These are phyloP conservation scores for Verticillium alfalfae DNA, from an alignment of 2,329 filamentous ascomycete genomes.

Conservation along the genomic window DNA sequence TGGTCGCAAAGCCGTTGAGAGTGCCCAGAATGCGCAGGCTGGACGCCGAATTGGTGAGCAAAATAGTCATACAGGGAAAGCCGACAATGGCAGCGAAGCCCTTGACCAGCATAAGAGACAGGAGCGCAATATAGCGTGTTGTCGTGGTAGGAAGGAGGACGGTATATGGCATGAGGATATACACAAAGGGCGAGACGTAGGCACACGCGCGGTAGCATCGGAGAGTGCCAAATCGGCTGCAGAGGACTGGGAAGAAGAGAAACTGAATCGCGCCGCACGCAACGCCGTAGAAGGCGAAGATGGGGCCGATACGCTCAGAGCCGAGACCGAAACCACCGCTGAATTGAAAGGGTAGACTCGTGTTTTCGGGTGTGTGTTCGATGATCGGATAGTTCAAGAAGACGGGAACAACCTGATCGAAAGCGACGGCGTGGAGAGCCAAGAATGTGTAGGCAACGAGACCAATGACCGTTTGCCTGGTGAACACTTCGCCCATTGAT, in stretches of 20 bases:
- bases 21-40: constrained; percentile 80
- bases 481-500: constrained; percentile 62
- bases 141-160: constrained; percentile 49
- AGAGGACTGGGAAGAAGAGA: constrained; percentile 72
- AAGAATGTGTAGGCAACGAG: constrained; percentile 75
- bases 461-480: constrained; percentile 67
- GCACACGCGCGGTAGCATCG: constrained; percentile 64
- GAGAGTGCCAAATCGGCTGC: constrained; percentile 67
- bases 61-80: constrained; percentile 84
- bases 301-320: constrained; percentile 71
- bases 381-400: constrained; percentile 73
- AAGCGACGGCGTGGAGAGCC: constrained; percentile 76
- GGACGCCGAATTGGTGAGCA: constrained; percentile 83
- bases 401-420: constrained; percentile 82
- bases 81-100: constrained; percentile 73
- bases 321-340: constrained; percentile 71
- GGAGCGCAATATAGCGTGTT: constrained; percentile 55
- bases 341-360: constrained; percentile 72
- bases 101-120: constrained; percentile 67
- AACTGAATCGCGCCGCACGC: constrained; percentile 81
- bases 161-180: constrained; percentile 77
- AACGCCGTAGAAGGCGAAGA: constrained; percentile 80
- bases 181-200: constrained; percentile 66
- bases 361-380: constrained; percentile 52
- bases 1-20: constrained; percentile 87